phyloP scores from a whole-genome alignment of 2,329 filamentous ascomycete species.

The Bipolaris victoriae region DNA sequence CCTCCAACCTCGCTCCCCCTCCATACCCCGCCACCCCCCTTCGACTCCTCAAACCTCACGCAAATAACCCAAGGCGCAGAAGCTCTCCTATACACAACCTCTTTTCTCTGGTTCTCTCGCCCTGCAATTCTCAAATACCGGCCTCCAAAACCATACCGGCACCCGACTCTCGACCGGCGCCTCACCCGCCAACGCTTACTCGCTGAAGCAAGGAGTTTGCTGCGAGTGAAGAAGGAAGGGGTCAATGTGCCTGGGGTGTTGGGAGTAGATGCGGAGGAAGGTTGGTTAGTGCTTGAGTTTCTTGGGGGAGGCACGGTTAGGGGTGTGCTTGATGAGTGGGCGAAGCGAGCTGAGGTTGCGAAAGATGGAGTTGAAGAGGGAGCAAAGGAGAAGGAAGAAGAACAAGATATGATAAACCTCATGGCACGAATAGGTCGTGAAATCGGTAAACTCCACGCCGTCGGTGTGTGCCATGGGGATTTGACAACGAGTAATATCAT shows the following conservation, averaged over 20 bases:
- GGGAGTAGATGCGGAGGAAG: conserved; percentile 66
- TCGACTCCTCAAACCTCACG: conserved; percentile 62
- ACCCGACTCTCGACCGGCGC: conserved; percentile 84
- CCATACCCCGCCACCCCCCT: conserved; percentile 38
- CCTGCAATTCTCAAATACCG: conserved; percentile 89
- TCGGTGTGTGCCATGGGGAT: conserved; percentile 93
- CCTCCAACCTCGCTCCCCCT: conserved; percentile 31
- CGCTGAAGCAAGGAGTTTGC: conserved; percentile 84
- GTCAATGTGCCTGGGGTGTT: conserved; percentile 83
- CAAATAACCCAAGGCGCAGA: conserved; percentile 95
- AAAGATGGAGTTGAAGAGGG: conserved; percentile 1
- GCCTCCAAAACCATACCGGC: conserved; percentile 87
- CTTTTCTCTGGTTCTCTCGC: conserved; percentile 71
- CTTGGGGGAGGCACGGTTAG: conserved; percentile 71
- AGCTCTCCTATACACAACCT: conserved; percentile 88
- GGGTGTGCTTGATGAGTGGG: conserved; percentile 70
- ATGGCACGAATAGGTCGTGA: conserved; percentile 74
- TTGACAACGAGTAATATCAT: conserved; percentile 98
- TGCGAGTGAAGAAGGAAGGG: conserved; percentile 77
- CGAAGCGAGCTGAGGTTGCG: conserved; percentile 49
- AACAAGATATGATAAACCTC: conserved; percentile 54
- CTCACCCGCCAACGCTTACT: conserved; percentile 87
- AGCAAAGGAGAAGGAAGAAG: conserved; percentile 33
- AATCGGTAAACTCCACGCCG: conserved; percentile 77
- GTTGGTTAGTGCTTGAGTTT: conserved; percentile 62